phyloP scores from a whole-genome alignment of 2,329 filamentous ascomycete species.

The Malbranchea cinnamomea region DNA sequence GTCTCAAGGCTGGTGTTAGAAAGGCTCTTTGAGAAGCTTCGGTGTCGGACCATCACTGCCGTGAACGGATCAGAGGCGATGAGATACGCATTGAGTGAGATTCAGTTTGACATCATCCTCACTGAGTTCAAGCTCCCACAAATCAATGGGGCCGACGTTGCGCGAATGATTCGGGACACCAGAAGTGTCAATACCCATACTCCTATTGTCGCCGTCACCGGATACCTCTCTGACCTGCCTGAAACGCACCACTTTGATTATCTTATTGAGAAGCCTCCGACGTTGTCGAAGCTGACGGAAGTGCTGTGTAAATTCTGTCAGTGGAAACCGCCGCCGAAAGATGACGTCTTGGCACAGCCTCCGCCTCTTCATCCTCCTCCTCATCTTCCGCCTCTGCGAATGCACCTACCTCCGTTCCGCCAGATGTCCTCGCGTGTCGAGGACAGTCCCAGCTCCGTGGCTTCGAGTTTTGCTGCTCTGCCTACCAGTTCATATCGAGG shows the following conservation, averaged over 20 bases:
- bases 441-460: constrained; percentile 70
- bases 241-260: constrained; percentile 93
- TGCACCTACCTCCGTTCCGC: constrained; percentile 37
- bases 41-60: constrained; percentile 85
- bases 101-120: constrained; percentile 98
- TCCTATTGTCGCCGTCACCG: constrained; percentile 90
- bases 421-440: constrained; percentile 50
- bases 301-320: constrained; percentile 77
- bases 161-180: constrained; percentile 93
- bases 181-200: constrained; percentile 91
- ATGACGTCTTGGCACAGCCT: constrained; percentile 35
- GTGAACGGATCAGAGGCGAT: constrained; percentile 83
- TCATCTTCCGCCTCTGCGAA: constrained; percentile 38
- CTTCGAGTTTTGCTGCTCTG: constrained; percentile 53
- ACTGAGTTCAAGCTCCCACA: constrained; percentile 93
- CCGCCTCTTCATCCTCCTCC: constrained; percentile 44
- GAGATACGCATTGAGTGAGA: constrained; percentile 86
- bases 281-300: constrained; percentile 76
- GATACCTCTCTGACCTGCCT: constrained; percentile 93
- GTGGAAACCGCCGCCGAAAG: constrained; percentile 68
- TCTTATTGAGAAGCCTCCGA: constrained; percentile 91
- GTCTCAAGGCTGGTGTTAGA: constrained; percentile 99
- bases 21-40: constrained; percentile 83
- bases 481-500: constrained; percentile 62
- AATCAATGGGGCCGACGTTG: constrained; percentile 88